phyloP scores from a whole-genome alignment of 2,329 filamentous ascomycete species.

The Aspergillus fumigatiaffinis region DNA sequence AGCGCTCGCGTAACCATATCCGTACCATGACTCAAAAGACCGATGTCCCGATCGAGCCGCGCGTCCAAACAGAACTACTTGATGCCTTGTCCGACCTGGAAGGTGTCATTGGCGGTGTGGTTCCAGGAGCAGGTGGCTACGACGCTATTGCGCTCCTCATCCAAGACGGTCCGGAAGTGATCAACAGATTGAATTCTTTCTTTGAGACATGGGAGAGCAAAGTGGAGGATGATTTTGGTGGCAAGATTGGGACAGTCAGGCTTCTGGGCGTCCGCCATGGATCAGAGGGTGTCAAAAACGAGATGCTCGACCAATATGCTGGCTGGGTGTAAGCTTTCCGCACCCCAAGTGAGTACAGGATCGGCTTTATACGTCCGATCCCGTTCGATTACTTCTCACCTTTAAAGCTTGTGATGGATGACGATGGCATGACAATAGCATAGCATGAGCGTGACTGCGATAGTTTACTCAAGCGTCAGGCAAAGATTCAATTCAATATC shows the following conservation, averaged over 20 bases:
- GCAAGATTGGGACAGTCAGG: constrained; percentile 43
- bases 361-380: background rate
- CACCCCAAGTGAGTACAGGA: background rate
- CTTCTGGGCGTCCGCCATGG: constrained; percentile 44
- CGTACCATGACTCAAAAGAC: constrained; percentile 71
- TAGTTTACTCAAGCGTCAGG: background rate
- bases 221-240: constrained; percentile 42
- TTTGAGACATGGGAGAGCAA: constrained; percentile 61
- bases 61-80: constrained; percentile 76
- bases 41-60: constrained; percentile 83
- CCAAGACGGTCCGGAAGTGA: constrained; percentile 64
- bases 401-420: background rate
- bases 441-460: background rate
- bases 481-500: background rate
- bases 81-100: constrained; percentile 68
- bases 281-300: constrained; percentile 43
- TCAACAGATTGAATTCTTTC: constrained; percentile 57
- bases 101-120: constrained; percentile 85
- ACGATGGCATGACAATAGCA: background rate
- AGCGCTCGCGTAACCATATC: constrained; percentile 57
- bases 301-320: constrained; percentile 35
- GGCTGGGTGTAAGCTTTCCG: constrained; percentile 29
- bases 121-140: constrained; percentile 89
- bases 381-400: background rate
- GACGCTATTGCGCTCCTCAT: constrained; percentile 84